Conservation (phyloP, 2,329 filamentous ascomycete genomes). For the Orbilia javanica region DNA sequence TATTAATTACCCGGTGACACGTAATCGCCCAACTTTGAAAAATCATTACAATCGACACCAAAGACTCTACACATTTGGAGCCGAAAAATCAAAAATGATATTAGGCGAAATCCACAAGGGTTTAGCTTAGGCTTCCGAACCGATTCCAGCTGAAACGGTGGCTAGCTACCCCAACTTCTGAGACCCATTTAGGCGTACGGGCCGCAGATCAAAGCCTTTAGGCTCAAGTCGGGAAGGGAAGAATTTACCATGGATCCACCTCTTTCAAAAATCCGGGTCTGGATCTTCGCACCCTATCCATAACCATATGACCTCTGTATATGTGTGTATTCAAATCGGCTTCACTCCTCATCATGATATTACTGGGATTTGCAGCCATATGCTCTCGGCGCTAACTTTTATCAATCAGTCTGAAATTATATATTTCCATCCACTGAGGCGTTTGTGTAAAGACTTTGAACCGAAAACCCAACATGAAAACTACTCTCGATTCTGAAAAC, state of each 20-base stretch:
- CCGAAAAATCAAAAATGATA: neutral
- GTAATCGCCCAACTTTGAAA: neutral
- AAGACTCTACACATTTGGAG: neutral
- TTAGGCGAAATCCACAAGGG: neutral
- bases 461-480: no score
- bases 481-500: no score
- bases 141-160: neutral
- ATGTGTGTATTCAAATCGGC: no score
- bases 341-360: no score
- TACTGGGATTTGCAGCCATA: no score
- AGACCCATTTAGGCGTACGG: neutral
- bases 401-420: no score
- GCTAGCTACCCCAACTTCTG: neutral
- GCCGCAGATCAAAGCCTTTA: constrained; percentile 5
- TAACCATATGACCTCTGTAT: no score
- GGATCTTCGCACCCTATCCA: neutral
- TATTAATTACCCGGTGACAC: neutral
- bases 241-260: constrained; percentile 1
- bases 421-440: no score
- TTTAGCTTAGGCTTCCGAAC: neutral
- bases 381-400: no score
- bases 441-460: no score
- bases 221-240: neutral
- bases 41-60: neutral
- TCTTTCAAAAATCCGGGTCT: neutral